Evolutionary conservation across 164 flowering plant genomes (phyloP), one percentile per base, ranked within the genome.

Genomic region (Chimonanthus salicifolius): DNA sequence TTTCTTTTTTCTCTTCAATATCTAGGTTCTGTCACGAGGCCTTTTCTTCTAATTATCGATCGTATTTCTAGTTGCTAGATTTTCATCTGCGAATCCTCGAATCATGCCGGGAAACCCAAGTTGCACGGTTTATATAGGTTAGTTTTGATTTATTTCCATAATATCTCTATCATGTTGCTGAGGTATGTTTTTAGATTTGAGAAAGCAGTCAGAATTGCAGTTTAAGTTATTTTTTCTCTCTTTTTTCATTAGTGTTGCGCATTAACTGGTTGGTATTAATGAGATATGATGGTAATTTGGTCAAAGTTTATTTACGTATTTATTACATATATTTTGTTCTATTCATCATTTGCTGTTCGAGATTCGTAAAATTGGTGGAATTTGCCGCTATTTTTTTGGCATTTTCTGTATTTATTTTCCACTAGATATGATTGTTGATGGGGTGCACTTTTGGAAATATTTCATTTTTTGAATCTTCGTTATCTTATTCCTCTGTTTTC

Each of bases 51-150:
- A 8, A 10, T 51, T 4, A 51, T 51, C 58, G 9, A 10, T 51
- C 33, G 20, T 13, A 47, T 69, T 6, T n/a, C n/a, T 6, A 21
- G 45, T 21, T 16, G 2, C 46, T 13, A 5, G 13, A 9, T 5
- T 15, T 68, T 47, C 7, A n/a, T 69, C 60, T 18, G 43, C 51
- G 4, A 11, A 8, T 43, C 5, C 62, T 13, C 7, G 0, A 50
- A 65, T 20, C 8, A 74, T 69, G 77, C 43, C 72, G 48, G 68
- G 77, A 47, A 74, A 69, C 2, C 72, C 72, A 62, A 67, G 15
- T 48, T 69, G 72, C 72, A 74, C 67, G 8, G 77, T 74, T 63
- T 74, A 62, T 48, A 49, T 74, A 11, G 77, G 77, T 69, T 43
- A 60, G 46, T 68, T 43, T 16, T 18, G 6, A 33, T 9, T 47